A percentile compares a stretch with the other conserved stretches of the same genome.
phyloP scores from a whole-genome alignment of 345 rosid genomes.

The Hirschfeldia incana region DNA sequence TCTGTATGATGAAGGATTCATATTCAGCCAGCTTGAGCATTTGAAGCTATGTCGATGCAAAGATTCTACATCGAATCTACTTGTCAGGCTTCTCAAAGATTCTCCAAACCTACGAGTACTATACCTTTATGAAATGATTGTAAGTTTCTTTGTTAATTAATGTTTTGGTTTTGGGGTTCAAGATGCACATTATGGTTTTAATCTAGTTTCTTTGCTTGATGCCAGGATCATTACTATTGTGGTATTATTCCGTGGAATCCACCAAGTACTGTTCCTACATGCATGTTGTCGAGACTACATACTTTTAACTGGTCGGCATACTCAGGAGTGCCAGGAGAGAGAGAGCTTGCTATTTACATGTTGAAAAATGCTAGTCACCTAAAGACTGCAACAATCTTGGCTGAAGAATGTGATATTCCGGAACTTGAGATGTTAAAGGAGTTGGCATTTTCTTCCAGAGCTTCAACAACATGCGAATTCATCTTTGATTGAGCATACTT shows the following conservation, averaged over 20 bases:
- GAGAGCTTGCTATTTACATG: constrained; percentile 6
- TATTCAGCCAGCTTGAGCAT: background rate
- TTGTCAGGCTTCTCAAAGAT: background rate
- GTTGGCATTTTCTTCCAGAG: constrained; percentile 12
- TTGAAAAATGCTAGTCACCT: constrained; percentile 4
- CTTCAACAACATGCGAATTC: constrained; percentile 11
- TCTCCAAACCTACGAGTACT: background rate
- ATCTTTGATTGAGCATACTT: background rate
- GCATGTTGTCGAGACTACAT: constrained; percentile 13
- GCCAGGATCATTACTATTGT: background rate
- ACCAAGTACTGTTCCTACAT: constrained; percentile 7
- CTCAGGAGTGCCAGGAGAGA: background rate
- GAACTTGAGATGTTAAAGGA: constrained; percentile 2
- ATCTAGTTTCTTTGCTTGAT: background rate
- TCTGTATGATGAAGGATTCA: background rate
- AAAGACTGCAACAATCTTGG: background rate
- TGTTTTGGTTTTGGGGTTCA: background rate
- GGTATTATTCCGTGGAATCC: background rate
- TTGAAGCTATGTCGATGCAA: constrained; percentile 4
- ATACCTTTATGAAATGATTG: background rate
- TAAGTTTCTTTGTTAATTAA: background rate
- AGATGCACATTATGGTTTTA: background rate
- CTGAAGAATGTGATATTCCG: background rate
- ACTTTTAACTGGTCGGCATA: constrained; percentile 7
- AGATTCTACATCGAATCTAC: constrained; percentile 4